A percentile compares a stretch with the other conserved stretches of the same genome.
phyloP scores from a whole-genome alignment of 108 stramenopile genomes.

The Licmophora abbreviata region DNA sequence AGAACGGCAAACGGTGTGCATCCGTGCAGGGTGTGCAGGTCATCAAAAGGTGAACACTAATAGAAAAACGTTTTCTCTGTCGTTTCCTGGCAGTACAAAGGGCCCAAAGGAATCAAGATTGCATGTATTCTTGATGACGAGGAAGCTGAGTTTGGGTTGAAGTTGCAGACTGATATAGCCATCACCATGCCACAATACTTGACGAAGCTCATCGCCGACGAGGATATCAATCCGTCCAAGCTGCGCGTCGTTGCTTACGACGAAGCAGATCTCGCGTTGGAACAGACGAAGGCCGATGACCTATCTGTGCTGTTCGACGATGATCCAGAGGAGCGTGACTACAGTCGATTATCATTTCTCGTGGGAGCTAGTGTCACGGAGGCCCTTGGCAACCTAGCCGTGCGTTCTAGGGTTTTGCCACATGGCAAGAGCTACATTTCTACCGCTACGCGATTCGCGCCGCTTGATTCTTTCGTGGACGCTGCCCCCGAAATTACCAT shows the following conservation, averaged over 20 bases:
- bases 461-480: constrained; percentile 11
- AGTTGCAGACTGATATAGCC: constrained; percentile 80
- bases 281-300: constrained; percentile 42
- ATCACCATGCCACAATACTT: constrained; percentile 73
- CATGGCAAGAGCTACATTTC: constrained; percentile 75
- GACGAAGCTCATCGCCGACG: constrained; percentile 58
- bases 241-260: constrained; percentile 67
- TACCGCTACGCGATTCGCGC: constrained; percentile 53
- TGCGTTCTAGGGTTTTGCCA: constrained; percentile 56
- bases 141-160: constrained; percentile 68
- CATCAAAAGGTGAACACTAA: neutral
- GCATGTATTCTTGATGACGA: constrained; percentile 77
- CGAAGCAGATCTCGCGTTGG: constrained; percentile 81
- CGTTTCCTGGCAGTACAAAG: constrained; percentile 68
- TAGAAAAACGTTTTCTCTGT: neutral
- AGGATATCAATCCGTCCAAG: constrained; percentile 62
- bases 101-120: constrained; percentile 77
- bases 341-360: constrained; percentile 56
- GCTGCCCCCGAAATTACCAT: constrained; percentile 8
- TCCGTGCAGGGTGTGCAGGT: neutral
- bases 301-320: constrained; percentile 59
- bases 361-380: constrained; percentile 80
- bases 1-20: constrained; percentile 3
- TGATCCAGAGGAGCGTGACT: constrained; percentile 29
- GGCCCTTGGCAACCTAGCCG: constrained; percentile 64